Evolutionary conservation across 2,329 filamentous ascomycete species (phyloP).

Genomic region (Myriosclerotinia scirpicola): DNA sequence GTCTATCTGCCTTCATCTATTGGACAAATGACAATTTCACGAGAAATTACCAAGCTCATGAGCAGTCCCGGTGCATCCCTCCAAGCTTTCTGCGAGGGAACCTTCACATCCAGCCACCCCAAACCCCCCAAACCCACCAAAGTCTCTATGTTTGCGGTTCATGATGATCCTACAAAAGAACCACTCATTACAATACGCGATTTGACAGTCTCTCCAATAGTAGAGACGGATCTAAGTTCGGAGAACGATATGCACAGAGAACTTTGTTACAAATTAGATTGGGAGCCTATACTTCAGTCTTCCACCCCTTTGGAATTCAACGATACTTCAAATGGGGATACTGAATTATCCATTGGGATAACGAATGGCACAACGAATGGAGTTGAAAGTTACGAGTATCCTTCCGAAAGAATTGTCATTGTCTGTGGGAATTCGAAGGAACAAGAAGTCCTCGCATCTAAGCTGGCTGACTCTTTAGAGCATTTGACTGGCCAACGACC

Average conservation of each 20-base stretch:
- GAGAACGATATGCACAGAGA: constrained; percentile 43
- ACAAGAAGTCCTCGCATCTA: constrained; percentile 4
- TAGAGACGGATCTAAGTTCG: constrained; percentile 41
- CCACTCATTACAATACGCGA: constrained; percentile 44
- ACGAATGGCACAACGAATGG: constrained; percentile 1
- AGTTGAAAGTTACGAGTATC: background rate
- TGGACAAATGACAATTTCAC: constrained; percentile 43
- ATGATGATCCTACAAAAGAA: constrained; percentile 36
- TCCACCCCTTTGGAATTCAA: constrained; percentile 40
- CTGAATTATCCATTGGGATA: background rate
- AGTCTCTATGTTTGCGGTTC: constrained; percentile 44
- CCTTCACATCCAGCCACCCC: constrained; percentile 24
- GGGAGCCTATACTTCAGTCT: constrained; percentile 43
- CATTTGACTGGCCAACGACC: constrained; percentile 7
- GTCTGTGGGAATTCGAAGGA: background rate
- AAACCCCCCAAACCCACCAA: constrained; percentile 44
- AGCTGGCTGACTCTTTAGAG: constrained; percentile 12
- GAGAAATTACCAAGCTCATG: constrained; percentile 41
- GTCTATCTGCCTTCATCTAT: constrained; percentile 22
- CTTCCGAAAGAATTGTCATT: background rate
- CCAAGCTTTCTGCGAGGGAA: constrained; percentile 44
- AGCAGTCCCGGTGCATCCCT: constrained; percentile 43
- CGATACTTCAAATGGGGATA: constrained; percentile 26
- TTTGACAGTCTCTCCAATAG: constrained; percentile 45
- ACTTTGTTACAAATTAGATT: constrained; percentile 50